These are phyloP conservation scores for Pilaira anomala DNA, from an alignment of 192 early-diverging fungal species.

Conservation along the genomic window DNA sequence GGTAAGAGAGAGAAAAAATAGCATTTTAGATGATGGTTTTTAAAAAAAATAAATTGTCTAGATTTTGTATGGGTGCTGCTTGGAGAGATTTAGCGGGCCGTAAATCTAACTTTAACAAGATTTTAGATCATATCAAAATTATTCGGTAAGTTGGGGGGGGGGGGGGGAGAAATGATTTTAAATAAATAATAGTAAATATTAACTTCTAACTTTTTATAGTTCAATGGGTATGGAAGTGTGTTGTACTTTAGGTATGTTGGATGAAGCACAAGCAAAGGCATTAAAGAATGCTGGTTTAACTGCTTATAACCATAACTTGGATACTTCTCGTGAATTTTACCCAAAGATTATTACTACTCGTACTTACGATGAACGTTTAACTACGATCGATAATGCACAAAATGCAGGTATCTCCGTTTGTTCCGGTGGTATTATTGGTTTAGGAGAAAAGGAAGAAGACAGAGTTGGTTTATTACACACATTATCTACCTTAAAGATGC, in stretches of 20 bases:
- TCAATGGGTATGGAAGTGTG: conserved; percentile 88
- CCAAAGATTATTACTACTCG: conserved; percentile 78
- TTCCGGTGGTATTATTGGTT: conserved; percentile 82
- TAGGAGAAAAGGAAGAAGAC: conserved; percentile 70
- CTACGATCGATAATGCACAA: conserved; percentile 68
- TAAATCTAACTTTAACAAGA: conserved; percentile 80
- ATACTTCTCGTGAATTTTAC: conserved; percentile 76
- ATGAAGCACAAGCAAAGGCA: conserved; percentile 64
- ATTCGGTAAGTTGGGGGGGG: conserved; percentile 50
- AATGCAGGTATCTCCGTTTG: conserved; percentile 79
- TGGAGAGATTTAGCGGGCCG: conserved; percentile 79
- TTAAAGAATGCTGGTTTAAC: conserved; percentile 82
- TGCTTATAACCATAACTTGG: conserved; percentile 86
- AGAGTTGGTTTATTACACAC: conserved; percentile 75
- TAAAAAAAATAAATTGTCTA: background rate
- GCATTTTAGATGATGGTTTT: no score
- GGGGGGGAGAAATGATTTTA: background rate
- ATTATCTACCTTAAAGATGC: conserved; percentile 62
- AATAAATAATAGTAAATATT: background rate
- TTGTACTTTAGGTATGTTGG: conserved; percentile 82
- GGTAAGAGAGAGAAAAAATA: conserved; percentile 30
- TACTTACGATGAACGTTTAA: conserved; percentile 73
- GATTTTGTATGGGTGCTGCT: conserved; percentile 85
- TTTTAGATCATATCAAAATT: conserved; percentile 68
- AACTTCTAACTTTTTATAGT: conserved; percentile 19